Evolutionary conservation across 139 green algal species (phyloP).

Genomic region (Diplosphaera chodatii): DNA sequence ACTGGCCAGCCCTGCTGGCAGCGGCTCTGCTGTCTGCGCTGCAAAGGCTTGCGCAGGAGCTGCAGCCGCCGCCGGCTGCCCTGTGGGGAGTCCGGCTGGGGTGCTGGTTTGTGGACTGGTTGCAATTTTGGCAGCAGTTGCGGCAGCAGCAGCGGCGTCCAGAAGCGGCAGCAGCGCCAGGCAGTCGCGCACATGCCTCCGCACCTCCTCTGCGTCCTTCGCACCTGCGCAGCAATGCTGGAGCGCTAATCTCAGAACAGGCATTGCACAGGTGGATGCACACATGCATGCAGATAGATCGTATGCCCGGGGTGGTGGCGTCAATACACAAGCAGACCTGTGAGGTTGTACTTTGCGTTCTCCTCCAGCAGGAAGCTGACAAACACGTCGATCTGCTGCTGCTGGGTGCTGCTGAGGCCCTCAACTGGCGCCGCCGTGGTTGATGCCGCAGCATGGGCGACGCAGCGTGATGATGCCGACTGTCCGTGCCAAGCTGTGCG

Average conservation of each 20-base stretch:
- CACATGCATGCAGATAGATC: not conserved
- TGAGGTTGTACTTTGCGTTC: conserved; percentile 75
- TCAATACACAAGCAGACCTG: conserved; percentile 35
- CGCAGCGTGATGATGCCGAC: too few relatives aligned
- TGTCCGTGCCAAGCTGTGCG: too few relatives aligned
- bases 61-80: not conserved
- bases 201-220: conserved; percentile 44
- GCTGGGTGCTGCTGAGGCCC: not conserved
- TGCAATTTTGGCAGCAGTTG: conserved; percentile 4
- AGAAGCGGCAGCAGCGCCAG: conserved; percentile 72
- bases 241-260: not conserved
- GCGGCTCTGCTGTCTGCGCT: not conserved
- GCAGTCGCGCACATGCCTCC: conserved; percentile 68
- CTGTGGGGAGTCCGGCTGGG: not conserved
- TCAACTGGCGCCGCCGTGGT: too few relatives aligned
- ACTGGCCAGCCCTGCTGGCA: too few relatives aligned
- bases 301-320: too few relatives aligned
- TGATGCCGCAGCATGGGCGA: too few relatives aligned
- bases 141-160: conserved; percentile 23
- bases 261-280: not conserved
- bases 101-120: not conserved
- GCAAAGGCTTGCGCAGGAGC: too few relatives aligned
- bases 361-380: conserved; percentile 58
- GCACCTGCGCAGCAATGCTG: conserved; percentile 47
- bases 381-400: conserved; percentile 27